Evolutionary conservation across 2,329 filamentous ascomycete genomes (phyloP).

Genomic region (Talaromyces albobiverticillius): DNA sequence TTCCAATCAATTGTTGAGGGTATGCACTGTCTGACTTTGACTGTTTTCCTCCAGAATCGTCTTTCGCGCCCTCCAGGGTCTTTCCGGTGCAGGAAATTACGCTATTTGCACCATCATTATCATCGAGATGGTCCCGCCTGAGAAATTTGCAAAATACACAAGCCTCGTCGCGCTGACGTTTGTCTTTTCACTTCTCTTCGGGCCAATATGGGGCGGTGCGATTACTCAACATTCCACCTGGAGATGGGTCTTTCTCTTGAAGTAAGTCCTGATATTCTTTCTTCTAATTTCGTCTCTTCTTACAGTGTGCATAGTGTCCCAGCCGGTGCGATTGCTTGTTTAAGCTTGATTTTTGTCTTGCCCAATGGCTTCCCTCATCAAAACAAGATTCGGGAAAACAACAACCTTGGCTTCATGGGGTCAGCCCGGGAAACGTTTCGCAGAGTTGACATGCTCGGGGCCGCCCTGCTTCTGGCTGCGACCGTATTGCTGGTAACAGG

Average conservation of each 20-base stretch:
- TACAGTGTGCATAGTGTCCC: not conserved
- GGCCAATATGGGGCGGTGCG: slow-evolving; percentile 22
- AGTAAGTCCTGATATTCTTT: slow-evolving; percentile 7
- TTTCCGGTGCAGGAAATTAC: slow-evolving; percentile 12
- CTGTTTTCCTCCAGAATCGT: not conserved
- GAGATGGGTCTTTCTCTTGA: slow-evolving; percentile 25
- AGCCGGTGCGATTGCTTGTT: not conserved
- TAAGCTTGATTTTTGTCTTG: not conserved
- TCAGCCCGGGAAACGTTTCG: not conserved
- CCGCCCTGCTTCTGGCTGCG: not conserved
- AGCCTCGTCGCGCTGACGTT: not conserved
- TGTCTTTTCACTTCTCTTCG: slow-evolving; percentile 10
- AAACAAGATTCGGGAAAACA: not conserved
- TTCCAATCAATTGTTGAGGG: not conserved
- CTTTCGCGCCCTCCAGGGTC: slow-evolving; percentile 8
- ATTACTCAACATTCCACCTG: slow-evolving; percentile 18
- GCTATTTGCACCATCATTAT: slow-evolving; percentile 15
- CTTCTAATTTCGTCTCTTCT: not conserved
- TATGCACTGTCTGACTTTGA: not conserved
- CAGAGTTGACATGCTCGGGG: not conserved
- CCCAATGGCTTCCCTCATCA: slow-evolving; percentile 5
- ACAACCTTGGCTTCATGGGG: not conserved
- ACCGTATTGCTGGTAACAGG: slow-evolving; percentile 11
- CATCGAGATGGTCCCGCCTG: slow-evolving; percentile 13
- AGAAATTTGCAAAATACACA: slow-evolving; percentile 12